Percentiles rank a stretch among this genome's conserved stretches.
Evolutionary conservation across 257 asterid species (phyloP).

Genomic region (Nicotiana knightiana): DNA sequence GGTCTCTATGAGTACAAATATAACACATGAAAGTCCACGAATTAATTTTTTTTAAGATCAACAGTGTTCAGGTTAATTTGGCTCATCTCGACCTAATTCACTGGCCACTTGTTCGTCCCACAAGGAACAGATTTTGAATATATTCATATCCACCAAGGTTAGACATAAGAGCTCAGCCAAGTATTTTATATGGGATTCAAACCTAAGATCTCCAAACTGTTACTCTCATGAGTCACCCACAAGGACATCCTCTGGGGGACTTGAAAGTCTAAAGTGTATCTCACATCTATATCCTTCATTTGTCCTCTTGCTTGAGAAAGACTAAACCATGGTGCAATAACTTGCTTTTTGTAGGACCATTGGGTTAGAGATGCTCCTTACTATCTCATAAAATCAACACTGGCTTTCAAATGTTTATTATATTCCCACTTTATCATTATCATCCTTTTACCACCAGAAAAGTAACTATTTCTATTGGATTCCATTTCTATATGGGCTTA

Average conservation of each 20-base stretch:
- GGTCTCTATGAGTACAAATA: not conserved
- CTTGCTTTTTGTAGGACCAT: not conserved
- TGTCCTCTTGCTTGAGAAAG: not conserved
- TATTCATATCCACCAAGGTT: constrained; percentile 1
- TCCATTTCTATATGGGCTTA: not conserved
- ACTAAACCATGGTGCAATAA: not conserved
- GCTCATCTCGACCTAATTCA: not conserved
- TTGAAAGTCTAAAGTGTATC: not conserved
- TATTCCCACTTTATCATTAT: not conserved
- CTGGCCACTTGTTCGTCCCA: not conserved
- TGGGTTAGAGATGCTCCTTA: not conserved
- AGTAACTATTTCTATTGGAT: not conserved
- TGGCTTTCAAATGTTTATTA: not conserved
- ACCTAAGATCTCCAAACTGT: not conserved
- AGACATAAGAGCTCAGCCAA: not conserved
- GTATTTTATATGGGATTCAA: too few relatives aligned
- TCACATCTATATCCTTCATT: not conserved
- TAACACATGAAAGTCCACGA: not conserved
- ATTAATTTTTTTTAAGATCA: not conserved
- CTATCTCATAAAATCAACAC: not conserved
- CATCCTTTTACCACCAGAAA: not conserved
- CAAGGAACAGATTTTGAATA: not conserved
- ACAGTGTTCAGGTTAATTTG: not conserved
- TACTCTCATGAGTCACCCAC: not conserved
- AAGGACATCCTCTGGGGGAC: not conserved